Conservation (phyloP, 2,329 filamentous ascomycete genomes). For the Hypoxylon sp. region DNA sequence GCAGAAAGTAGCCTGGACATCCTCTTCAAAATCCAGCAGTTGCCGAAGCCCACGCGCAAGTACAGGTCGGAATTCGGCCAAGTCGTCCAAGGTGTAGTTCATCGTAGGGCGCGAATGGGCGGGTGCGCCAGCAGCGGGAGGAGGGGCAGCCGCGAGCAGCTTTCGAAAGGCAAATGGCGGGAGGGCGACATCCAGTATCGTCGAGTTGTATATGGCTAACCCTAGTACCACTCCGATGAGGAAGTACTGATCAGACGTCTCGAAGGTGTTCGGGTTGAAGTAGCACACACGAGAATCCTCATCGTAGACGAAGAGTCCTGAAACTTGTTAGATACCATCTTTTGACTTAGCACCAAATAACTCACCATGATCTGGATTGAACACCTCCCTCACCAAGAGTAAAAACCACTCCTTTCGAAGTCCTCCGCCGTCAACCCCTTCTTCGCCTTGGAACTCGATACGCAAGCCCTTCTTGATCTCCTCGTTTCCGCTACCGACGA, state of each 20-base stretch:
- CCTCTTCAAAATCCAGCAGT: slow-evolving; percentile 82
- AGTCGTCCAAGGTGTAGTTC: slow-evolving; percentile 79
- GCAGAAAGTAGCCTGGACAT: slow-evolving; percentile 81
- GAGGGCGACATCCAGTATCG: slow-evolving; percentile 86
- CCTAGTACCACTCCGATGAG: slow-evolving; percentile 87
- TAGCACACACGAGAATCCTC: slow-evolving; percentile 92
- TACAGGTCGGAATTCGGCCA: slow-evolving; percentile 80
- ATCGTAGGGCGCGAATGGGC: slow-evolving; percentile 68
- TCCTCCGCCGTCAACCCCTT: slow-evolving; percentile 89
- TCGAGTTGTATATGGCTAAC: slow-evolving; percentile 93
- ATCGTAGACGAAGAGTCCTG: slow-evolving; percentile 91
- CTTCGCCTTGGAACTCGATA: slow-evolving; percentile 86
- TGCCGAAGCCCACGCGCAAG: slow-evolving; percentile 79
- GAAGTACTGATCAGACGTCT: slow-evolving; percentile 91
- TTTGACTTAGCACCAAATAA: slow-evolving; percentile 22
- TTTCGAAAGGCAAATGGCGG: slow-evolving; percentile 92
- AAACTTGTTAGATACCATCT: slow-evolving; percentile 12
- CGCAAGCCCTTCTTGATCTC: slow-evolving; percentile 90
- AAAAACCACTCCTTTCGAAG: slow-evolving; percentile 95
- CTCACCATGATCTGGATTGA: slow-evolving; percentile 87
- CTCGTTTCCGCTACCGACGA: slow-evolving; percentile 79
- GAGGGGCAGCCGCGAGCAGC: slow-evolving; percentile 78
- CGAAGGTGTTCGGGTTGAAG: slow-evolving; percentile 89
- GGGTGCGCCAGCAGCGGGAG: slow-evolving; percentile 60
- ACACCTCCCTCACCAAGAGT: slow-evolving; percentile 85